Evolutionary conservation across 768 basidiomycete genomes (phyloP).

Genomic region (Pulveroboletus sp.): DNA sequence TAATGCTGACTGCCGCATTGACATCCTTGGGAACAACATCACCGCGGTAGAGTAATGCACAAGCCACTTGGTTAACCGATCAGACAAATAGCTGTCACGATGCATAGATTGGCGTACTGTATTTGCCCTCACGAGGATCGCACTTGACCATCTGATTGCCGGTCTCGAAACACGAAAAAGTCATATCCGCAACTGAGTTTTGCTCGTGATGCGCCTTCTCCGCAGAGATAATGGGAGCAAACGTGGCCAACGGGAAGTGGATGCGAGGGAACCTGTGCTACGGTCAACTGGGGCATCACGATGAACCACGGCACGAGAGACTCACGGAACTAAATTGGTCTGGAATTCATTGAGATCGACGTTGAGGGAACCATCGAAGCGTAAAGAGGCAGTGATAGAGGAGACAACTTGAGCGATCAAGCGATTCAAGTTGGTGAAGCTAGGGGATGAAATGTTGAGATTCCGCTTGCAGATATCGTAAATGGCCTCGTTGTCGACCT

Average conservation of each 20-base stretch:
- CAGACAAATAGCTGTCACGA: neutral
- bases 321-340: constrained; percentile 96
- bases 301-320: constrained; percentile 11
- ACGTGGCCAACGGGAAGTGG: constrained; percentile 97
- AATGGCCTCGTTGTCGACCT: constrained; percentile 84
- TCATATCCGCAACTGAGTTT: constrained; percentile 98
- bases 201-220: constrained; percentile 96
- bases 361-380: constrained; percentile 61
- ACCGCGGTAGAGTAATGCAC: constrained; percentile 67
- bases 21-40: constrained; percentile 78
- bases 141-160: constrained; percentile 81
- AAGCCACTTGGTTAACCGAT: constrained; percentile 46
- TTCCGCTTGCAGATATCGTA: constrained; percentile 84
- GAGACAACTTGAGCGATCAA: constrained; percentile 99
- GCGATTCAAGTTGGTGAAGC: constrained; percentile 93
- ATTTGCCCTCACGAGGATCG: constrained; percentile 75
- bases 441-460: constrained; percentile 78
- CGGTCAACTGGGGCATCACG: neutral
- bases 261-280: constrained; percentile 85
- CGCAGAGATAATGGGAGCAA: constrained; percentile 88
- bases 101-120: constrained; percentile 40
- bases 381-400: constrained; percentile 88
- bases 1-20: constrained; percentile 66
- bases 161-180: constrained; percentile 80
- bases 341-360: constrained; percentile 95